Percentiles rank a stretch among this genome's conserved stretches.
phyloP scores from a whole-genome alignment of 2,329 filamentous ascomycete genomes.

The Exserohilum rostratum region DNA sequence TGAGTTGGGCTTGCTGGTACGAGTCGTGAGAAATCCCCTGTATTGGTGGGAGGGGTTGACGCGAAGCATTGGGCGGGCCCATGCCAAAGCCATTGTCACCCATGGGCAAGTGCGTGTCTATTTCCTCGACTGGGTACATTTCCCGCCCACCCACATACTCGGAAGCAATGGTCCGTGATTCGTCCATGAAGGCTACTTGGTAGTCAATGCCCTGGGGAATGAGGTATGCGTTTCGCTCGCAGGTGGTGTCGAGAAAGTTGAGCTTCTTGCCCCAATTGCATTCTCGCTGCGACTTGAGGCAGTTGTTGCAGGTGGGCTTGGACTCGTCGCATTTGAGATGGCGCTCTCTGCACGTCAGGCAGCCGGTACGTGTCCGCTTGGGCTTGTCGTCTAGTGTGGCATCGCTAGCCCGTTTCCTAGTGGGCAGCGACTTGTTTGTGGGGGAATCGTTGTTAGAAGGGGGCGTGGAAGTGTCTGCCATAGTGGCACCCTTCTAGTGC shows the following conservation, averaged over 20 bases:
- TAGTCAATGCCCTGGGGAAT: constrained; percentile 60
- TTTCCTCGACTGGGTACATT: constrained; percentile 67
- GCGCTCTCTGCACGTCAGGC: constrained; percentile 84
- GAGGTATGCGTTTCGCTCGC: constrained; percentile 67
- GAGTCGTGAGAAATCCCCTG: constrained; percentile 56
- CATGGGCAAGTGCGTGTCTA: constrained; percentile 25
- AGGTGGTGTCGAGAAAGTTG: constrained; percentile 88
- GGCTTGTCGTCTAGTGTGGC: constrained; percentile 62
- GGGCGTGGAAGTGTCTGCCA: constrained; percentile 30
- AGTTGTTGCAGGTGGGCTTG: constrained; percentile 72
- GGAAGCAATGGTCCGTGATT: constrained; percentile 86
- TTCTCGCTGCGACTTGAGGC: constrained; percentile 81
- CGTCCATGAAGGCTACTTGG: constrained; percentile 80
- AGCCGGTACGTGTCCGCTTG: constrained; percentile 88
- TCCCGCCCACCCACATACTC: constrained; percentile 83
- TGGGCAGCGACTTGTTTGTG: constrained; percentile 17
- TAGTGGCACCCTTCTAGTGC: constrained; percentile 11
- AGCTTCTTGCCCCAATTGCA: constrained; percentile 87
- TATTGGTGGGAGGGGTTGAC: constrained; percentile 58
- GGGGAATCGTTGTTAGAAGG: constrained; percentile 31
- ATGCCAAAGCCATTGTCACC: constrained; percentile 38
- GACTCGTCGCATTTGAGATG: constrained; percentile 92
- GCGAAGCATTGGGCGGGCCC: constrained; percentile 45
- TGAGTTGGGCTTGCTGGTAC: constrained; percentile 53
- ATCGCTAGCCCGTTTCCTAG: constrained; percentile 31